phyloP scores from a whole-genome alignment of 257 asterid genomes.

The Nicotiana attenuata region DNA sequence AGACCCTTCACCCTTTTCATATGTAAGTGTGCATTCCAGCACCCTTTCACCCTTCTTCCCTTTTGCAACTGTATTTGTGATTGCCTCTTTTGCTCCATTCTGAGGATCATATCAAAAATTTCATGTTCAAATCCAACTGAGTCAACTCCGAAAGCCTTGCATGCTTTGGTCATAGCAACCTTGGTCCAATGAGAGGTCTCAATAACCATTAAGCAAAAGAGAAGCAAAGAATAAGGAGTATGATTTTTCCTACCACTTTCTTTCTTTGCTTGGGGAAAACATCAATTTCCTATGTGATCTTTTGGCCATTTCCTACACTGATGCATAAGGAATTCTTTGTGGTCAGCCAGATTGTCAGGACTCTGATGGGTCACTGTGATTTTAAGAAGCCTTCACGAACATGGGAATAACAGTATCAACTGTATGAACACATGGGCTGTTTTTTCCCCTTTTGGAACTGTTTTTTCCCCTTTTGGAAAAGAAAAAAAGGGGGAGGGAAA shows the following conservation, averaged over 20 bases:
- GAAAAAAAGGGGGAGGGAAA: neutral
- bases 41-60: too few relatives aligned
- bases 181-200: too few relatives aligned
- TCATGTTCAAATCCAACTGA: too few relatives aligned
- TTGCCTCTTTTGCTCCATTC: too few relatives aligned
- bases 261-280: neutral
- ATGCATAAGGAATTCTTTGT: neutral
- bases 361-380: neutral
- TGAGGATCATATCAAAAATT: too few relatives aligned
- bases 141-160: too few relatives aligned
- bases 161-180: too few relatives aligned
- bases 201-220: neutral
- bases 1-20: too few relatives aligned
- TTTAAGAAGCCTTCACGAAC: neutral
- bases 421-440: neutral
- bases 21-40: too few relatives aligned
- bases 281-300: neutral
- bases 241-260: neutral
- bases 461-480: neutral
- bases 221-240: conserved; percentile 3
- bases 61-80: too few relatives aligned
- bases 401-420: neutral
- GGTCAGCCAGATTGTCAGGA: neutral
- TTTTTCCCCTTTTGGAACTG: neutral
- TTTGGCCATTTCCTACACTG: neutral